phyloP scores from a whole-genome alignment of 768 basidiomycete genomes.

The Butyriboletus loyo region DNA sequence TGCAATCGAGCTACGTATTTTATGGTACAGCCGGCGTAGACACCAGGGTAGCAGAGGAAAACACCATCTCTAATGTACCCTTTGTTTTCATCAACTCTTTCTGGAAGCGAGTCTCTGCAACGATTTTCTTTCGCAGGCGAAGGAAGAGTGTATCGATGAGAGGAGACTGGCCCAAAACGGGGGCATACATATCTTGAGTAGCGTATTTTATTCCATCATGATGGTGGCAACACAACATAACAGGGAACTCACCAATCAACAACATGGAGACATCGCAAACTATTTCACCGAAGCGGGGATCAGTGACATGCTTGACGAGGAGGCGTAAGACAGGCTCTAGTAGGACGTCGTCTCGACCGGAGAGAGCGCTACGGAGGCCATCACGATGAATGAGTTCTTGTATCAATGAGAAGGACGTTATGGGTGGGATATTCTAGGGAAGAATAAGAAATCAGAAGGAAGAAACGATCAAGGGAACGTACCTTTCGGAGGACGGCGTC shows the following conservation, averaged over 20 bases:
- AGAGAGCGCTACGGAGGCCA: conserved; percentile 79
- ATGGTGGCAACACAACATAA: not conserved
- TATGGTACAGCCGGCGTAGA: conserved; percentile 13
- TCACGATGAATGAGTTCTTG: conserved; percentile 92
- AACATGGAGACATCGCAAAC: conserved; percentile 78
- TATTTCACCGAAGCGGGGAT: conserved; percentile 90
- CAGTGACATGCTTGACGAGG: conserved; percentile 78
- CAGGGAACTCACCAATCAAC: conserved; percentile 67
- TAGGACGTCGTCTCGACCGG: conserved; percentile 90
- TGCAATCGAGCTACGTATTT: conserved; percentile 15
- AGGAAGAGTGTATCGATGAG: conserved; percentile 85
- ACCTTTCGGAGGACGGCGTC: conserved; percentile 90
- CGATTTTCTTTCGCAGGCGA: conserved; percentile 79
- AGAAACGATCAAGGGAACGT: conserved; percentile 7
- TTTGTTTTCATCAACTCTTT: conserved; percentile 76
- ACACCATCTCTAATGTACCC: conserved; percentile 90
- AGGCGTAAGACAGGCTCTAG: conserved; percentile 89
- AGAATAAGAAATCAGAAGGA: not conserved
- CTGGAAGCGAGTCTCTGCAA: conserved; percentile 84
- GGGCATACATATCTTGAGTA: conserved; percentile 79
- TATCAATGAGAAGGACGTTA: conserved; percentile 84
- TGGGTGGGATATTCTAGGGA: conserved; percentile 75
- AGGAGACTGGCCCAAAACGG: conserved; percentile 92
- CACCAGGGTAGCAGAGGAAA: conserved; percentile 52
- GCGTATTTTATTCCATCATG: conserved; percentile 4